Base-by-base conservation (phyloP, 1,139 yeast genomes). In the Zygosaccharomyces pseudobailii region DNA sequence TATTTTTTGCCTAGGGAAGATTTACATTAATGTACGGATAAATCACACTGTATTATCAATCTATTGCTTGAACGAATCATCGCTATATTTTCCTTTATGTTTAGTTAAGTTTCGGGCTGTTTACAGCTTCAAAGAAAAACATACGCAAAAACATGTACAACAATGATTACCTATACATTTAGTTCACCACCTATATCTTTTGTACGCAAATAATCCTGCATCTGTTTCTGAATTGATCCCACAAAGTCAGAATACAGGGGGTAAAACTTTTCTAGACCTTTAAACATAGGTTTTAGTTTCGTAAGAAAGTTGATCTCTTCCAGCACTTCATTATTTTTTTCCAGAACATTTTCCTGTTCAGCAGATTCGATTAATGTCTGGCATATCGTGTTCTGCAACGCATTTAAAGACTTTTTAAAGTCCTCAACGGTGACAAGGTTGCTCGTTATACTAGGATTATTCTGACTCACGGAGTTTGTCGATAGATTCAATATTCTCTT, bases 201-300 rank as follows among this genome's bases (percentile, higher is more conserved):
- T 3, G 51, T 50, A n/a, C 61, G 45, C 23, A 73, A 46, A 52
- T 73, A 73, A 9, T 63, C 57, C 33, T 67, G 68, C 45, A 67
- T 68, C 52, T 71, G 72, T 6, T 50, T 52, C 24, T 63, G 61
- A 10, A 77, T 59, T 24, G 58, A 64, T 22, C 64, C 61, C 1
- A 71, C 69, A 61, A 79, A 82, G 23, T 68, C 70, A 25, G 70
- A 65, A 55, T 79, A 82, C 2, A 68, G 57, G 0, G 74, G 66
- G 49, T 74, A 69, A 58, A 80, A 84, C 33, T 71, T 71, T 4
- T 72, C 67, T 45, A 82, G 61, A 31, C 74, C 75, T 53, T 73
- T 72, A 56, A 84, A 81, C 24, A 81, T 62, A 1, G 81, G 80
- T 42, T 70, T 66, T 48, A 82, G 58, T 8, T 69, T 71, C n/a